These are phyloP conservation scores for Diaporthe helianthi DNA, from an alignment of 2,329 filamentous ascomycete genomes.

Conservation along the genomic window DNA sequence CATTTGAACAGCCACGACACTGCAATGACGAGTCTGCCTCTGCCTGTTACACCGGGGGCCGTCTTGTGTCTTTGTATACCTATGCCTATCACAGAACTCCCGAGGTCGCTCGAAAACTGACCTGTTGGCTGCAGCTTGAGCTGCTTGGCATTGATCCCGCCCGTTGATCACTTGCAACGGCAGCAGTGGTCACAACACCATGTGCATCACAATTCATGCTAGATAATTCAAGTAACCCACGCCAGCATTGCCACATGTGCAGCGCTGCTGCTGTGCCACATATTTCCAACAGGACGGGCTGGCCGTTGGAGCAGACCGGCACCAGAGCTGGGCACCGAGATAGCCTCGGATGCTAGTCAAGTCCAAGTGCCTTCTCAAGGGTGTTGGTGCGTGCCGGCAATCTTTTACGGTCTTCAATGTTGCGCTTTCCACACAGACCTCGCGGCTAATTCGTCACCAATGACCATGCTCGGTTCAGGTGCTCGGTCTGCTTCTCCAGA, in stretches of 20 bases:
- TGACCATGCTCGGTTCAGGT: neutral
- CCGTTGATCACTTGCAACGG: neutral
- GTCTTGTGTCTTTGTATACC: no score
- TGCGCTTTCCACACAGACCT: neutral
- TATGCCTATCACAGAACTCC: neutral
- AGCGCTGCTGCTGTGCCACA: neutral
- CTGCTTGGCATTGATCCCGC: neutral
- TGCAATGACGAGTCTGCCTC: slow-evolving; percentile 7
- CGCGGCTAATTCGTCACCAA: neutral
- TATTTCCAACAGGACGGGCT: neutral
- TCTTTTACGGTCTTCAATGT: no score
- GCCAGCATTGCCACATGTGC: neutral
- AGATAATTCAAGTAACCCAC: neutral
- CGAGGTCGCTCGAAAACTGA: slow-evolving; percentile 3
- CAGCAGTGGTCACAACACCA: neutral
- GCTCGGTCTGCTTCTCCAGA: neutral
- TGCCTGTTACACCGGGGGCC: neutral
- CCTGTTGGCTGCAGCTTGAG: neutral
- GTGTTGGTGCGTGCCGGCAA: no score
- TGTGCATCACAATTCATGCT: neutral
- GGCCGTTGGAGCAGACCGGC: neutral
- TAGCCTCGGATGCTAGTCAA: neutral
- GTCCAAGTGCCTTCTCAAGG: neutral
- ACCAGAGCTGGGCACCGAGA: neutral
- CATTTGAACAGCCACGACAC: neutral